Conservation (phyloP, 2,329 filamentous ascomycete species). For the Alternaria atra region DNA sequence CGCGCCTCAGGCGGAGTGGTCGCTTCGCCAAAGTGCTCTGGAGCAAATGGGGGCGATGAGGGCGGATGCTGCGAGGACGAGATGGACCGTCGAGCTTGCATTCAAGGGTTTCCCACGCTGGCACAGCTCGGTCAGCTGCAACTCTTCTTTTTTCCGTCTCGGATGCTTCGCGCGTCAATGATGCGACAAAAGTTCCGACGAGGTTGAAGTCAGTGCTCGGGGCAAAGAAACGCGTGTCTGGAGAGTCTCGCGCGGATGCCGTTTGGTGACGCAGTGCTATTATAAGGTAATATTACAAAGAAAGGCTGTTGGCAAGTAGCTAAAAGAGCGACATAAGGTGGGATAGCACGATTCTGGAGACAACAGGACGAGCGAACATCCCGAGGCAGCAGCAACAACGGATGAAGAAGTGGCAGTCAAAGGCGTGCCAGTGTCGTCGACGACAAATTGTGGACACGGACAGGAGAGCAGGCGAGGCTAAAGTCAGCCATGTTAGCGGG, state of each 20-base stretch:
- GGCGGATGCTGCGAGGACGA: slow-evolving; percentile 44
- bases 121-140: slow-evolving; percentile 22
- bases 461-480: slow-evolving; percentile 22
- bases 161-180: slow-evolving; percentile 31
- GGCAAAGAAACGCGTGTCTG: slow-evolving; percentile 20
- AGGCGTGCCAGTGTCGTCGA: slow-evolving; percentile 30
- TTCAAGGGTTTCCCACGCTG: slow-evolving; percentile 44
- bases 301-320: slow-evolving; percentile 39
- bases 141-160: slow-evolving; percentile 29
- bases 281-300: slow-evolving; percentile 46
- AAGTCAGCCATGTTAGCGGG: slow-evolving; percentile 14
- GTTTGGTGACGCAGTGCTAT: slow-evolving; percentile 37
- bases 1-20: slow-evolving; percentile 32
- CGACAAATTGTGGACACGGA: slow-evolving; percentile 25
- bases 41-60: slow-evolving; percentile 48
- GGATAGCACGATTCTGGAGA: slow-evolving; percentile 39
- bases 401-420: slow-evolving; percentile 30
- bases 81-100: slow-evolving; percentile 51
- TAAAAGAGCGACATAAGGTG: slow-evolving; percentile 53
- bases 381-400: slow-evolving; percentile 40
- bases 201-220: slow-evolving; percentile 15
- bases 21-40: slow-evolving; percentile 35
- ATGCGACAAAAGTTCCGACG: slow-evolving; percentile 13
- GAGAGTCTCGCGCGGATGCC: slow-evolving; percentile 28
- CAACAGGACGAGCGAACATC: slow-evolving; percentile 44